Evolutionary conservation across 2,329 filamentous ascomycete species (phyloP).

Genomic region (Epichloe scottii): DNA sequence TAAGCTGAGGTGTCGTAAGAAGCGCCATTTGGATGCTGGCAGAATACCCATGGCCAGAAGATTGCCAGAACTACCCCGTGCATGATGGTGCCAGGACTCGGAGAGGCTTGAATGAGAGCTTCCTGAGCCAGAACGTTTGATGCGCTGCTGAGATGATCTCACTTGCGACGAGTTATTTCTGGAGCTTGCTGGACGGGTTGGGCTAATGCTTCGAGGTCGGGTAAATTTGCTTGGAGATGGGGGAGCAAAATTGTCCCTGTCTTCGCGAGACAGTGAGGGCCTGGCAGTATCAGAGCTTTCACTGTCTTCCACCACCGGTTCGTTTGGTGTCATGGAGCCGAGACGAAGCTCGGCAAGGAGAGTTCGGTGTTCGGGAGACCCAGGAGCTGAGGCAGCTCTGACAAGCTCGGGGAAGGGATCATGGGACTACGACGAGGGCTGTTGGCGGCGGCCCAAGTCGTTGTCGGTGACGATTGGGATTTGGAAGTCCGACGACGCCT

Average conservation of each 20-base stretch:
- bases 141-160: conserved; percentile 61
- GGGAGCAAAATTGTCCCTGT: conserved; percentile 30
- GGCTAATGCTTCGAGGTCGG: conserved; percentile 67
- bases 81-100: conserved; percentile 48
- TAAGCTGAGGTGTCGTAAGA: conserved; percentile 80
- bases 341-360: conserved; percentile 39
- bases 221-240: conserved; percentile 30
- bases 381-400: conserved; percentile 56
- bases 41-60: conserved; percentile 59
- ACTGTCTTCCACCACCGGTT: conserved; percentile 33
- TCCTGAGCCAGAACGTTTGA: conserved; percentile 77
- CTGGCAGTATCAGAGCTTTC: conserved; percentile 19
- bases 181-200: conserved; percentile 61
- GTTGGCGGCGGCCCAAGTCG: conserved; percentile 47
- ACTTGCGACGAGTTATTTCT: conserved; percentile 57
- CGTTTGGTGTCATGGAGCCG: conserved; percentile 46
- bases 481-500: conserved; percentile 80
- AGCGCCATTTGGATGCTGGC: conserved; percentile 84
- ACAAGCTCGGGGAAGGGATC: conserved; percentile 50
- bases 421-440: conserved; percentile 52
- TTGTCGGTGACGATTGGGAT: conserved; percentile 65
- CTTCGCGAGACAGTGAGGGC: conserved; percentile 32
- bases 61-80: conserved; percentile 65
- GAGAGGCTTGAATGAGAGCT: conserved; percentile 78
- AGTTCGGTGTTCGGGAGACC: conserved; percentile 40